Evolutionary conservation across 768 basidiomycete genomes (phyloP).

Genomic region (Lentinula raphanica): DNA sequence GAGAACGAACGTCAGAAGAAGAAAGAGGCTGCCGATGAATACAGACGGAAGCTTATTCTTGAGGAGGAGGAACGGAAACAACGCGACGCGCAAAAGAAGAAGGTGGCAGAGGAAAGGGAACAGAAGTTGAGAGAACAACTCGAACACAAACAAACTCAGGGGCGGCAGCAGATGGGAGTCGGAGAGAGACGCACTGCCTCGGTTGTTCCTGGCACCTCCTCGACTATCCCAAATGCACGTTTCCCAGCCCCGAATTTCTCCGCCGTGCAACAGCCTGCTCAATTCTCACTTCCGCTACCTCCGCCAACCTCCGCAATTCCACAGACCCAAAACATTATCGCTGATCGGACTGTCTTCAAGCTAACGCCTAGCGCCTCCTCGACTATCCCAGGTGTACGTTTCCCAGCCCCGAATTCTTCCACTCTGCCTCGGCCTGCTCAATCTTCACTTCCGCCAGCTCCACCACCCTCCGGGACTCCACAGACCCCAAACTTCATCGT

Average conservation of each 20-base stretch:
- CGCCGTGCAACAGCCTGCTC: background rate
- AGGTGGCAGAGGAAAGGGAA: background rate
- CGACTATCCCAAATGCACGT: background rate
- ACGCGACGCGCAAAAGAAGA: background rate
- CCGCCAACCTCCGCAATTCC: background rate
- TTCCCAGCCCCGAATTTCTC: background rate
- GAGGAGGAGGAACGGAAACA: background rate
- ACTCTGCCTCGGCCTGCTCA: background rate
- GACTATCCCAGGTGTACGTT: background rate
- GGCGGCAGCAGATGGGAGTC: background rate
- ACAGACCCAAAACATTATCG: background rate
- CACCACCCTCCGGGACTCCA: background rate
- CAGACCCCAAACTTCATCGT: background rate
- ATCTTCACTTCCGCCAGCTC: background rate
- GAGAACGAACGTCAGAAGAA: background rate
- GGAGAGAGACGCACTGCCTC: background rate
- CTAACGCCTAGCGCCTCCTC: background rate
- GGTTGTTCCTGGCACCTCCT: background rate
- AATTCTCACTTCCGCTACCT: background rate
- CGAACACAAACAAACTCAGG: background rate
- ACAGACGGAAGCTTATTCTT: background rate
- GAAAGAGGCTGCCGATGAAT: background rate
- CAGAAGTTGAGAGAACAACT: background rate
- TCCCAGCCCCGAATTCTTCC: background rate
- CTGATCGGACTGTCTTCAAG: background rate